phyloP scores from a whole-genome alignment of 768 basidiomycete species.

The Mycena capillaripes region DNA sequence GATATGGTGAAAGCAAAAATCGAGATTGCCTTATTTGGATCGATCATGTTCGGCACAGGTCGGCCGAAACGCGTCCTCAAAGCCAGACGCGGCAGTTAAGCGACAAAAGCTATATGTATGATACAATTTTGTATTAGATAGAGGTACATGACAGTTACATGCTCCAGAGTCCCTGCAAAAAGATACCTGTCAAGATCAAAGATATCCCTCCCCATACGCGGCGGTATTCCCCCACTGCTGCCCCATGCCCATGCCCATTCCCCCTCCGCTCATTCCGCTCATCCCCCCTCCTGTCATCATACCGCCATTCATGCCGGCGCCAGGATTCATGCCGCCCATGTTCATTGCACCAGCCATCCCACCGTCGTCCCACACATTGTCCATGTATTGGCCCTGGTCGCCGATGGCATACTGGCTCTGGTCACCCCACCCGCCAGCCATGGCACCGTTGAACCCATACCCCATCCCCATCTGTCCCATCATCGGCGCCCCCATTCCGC shows the following conservation, averaged over 20 bases:
- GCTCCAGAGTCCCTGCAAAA: constrained; percentile 27
- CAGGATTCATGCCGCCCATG: constrained; percentile 60
- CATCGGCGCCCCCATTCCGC: constrained; percentile 45
- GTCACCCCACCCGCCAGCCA: constrained; percentile 45
- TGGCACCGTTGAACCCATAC: constrained; percentile 49
- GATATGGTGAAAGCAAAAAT: neutral
- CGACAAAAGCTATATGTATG: no score
- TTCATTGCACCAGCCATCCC: constrained; percentile 57
- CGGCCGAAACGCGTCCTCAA: neutral
- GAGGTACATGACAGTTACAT: constrained; percentile 8
- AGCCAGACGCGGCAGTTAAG: no score
- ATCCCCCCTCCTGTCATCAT: constrained; percentile 35
- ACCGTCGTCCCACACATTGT: constrained; percentile 53
- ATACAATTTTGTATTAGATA: no score
- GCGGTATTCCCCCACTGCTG: constrained; percentile 26
- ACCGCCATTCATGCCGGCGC: constrained; percentile 21
- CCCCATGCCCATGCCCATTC: constrained; percentile 27
- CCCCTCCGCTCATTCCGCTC: constrained; percentile 54
- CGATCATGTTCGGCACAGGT: neutral
- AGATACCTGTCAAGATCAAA: constrained; percentile 5
- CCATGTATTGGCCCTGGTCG: constrained; percentile 51
- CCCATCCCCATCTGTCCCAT: constrained; percentile 45
- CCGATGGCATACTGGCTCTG: constrained; percentile 40
- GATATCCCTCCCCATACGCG: constrained; percentile 17
- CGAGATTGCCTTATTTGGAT: neutral